These are phyloP conservation scores for Cordyceps cicadae DNA, from an alignment of 2,329 filamentous ascomycete species.

Conservation along the genomic window DNA sequence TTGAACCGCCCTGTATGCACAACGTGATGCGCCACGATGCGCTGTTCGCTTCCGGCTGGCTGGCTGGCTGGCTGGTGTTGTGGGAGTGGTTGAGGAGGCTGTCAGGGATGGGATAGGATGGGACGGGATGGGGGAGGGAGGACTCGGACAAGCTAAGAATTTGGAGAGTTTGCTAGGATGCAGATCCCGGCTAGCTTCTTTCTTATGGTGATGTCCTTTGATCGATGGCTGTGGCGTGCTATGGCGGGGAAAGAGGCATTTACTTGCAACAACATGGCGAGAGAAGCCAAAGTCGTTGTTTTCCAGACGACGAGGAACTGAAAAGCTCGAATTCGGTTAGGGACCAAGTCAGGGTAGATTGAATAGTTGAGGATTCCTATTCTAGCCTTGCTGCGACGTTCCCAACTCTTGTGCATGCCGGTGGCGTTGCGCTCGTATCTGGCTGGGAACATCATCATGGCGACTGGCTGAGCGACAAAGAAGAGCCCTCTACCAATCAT, in stretches of 20 bases:
- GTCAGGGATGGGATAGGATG: too few relatives aligned
- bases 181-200: background rate
- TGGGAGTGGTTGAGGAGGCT: background rate
- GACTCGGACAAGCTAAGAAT: background rate
- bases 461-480: background rate
- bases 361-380: background rate
- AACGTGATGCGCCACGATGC: background rate
- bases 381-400: background rate
- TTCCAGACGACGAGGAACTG: background rate
- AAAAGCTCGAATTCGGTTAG: background rate
- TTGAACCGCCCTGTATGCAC: too few relatives aligned
- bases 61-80: background rate
- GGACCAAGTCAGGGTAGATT: too few relatives aligned
- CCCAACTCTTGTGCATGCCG: background rate
- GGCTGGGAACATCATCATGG: background rate
- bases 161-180: background rate
- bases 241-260: background rate
- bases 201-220: background rate
- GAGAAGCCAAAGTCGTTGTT: background rate
- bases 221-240: constrained; percentile 3
- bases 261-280: background rate
- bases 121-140: too few relatives aligned
- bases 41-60: background rate
- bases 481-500: background rate
- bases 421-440: background rate